Base-by-base conservation (phyloP, 306 rosid genomes). In the Casuarina glauca region DNA sequence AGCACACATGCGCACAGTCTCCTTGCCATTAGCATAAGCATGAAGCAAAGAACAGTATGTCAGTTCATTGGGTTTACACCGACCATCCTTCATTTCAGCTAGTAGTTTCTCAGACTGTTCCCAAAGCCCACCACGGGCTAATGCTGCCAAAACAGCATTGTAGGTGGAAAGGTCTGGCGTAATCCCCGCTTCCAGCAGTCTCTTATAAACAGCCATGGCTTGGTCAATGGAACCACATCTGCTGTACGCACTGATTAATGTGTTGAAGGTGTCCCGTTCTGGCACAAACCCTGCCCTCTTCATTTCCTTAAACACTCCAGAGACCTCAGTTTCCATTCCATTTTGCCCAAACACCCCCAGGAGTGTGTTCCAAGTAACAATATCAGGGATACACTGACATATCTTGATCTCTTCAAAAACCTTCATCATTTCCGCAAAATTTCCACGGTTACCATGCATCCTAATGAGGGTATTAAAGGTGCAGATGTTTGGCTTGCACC, bases 251-350 rank as follows among this genome's bases (percentile, higher is more conserved):
- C 98, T 83, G 52, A 95, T 91, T 6, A 95, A 80, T 32, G 95
- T 92, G 81, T 95, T 92, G 78, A 91, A 92, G 58, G 98, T 92
- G 79, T 92, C 97, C 86, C 97, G 87, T 84, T 95, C 97, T 0
- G 97, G 91, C 49, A 92, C 90, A 89, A 95, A 95, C 50, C 98
- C 98, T 16, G 98, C 96, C 81, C 97, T 90, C 86, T 92, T 91
- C 97, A 95, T 88, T 83, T 95, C 97, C 82, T 83, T 89, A 77
- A 92, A 95, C 41, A 92, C 93, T 72, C 91, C 92, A 0, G 97
- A 91, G 36, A 95, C 93, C 74, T 95, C 93, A 0, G 89, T 83
- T 73, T 89, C 93, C 97, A 95, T 88, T 79, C 91, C 93, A 32
- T 91, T 95, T 49, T 88, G 97, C 73, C 98, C 98, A 84, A 92